phyloP scores from a whole-genome alignment of 176 grass and related monocot genomes.

The Paspalum notatum region DNA sequence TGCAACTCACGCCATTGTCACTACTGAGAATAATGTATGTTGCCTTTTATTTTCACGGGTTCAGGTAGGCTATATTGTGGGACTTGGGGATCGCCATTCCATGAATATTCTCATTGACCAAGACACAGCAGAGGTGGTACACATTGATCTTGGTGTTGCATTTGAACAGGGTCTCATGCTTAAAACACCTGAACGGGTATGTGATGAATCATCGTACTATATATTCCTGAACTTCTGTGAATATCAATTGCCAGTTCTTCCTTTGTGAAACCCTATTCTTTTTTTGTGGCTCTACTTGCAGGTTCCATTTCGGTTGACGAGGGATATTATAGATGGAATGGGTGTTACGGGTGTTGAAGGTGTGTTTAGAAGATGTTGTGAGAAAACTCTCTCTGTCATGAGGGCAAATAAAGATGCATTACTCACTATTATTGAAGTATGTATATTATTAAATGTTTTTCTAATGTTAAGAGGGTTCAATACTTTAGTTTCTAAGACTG shows the following conservation, averaged over 20 bases:
- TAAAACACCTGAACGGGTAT: slow-evolving; percentile 89
- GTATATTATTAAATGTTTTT: neutral
- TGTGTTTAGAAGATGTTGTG: slow-evolving; percentile 94
- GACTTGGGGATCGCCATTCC: slow-evolving; percentile 94
- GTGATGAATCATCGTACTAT: slow-evolving; percentile 20
- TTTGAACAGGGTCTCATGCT: slow-evolving; percentile 98
- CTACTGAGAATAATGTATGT: slow-evolving; percentile 16
- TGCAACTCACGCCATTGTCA: slow-evolving; percentile 20
- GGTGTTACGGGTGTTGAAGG: slow-evolving; percentile 91
- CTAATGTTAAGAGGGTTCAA: neutral
- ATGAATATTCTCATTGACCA: slow-evolving; percentile 98
- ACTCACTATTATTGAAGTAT: slow-evolving; percentile 94
- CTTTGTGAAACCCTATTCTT: neutral
- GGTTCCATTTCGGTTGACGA: slow-evolving; percentile 91
- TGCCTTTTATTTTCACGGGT: slow-evolving; percentile 23
- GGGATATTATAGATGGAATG: slow-evolving; percentile 95
- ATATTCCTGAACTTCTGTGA: slow-evolving; percentile 11
- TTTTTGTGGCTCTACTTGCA: slow-evolving; percentile 29
- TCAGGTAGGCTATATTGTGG: slow-evolving; percentile 97
- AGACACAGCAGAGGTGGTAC: slow-evolving; percentile 91
- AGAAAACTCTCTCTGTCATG: slow-evolving; percentile 96
- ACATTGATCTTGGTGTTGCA: slow-evolving; percentile 98
- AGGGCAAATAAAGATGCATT: slow-evolving; percentile 88
- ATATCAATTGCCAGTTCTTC: neutral
- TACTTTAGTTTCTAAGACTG: slow-evolving; percentile 25